Base-by-base conservation (phyloP, 345 rosid genomes). In the Lepidium sativum region DNA sequence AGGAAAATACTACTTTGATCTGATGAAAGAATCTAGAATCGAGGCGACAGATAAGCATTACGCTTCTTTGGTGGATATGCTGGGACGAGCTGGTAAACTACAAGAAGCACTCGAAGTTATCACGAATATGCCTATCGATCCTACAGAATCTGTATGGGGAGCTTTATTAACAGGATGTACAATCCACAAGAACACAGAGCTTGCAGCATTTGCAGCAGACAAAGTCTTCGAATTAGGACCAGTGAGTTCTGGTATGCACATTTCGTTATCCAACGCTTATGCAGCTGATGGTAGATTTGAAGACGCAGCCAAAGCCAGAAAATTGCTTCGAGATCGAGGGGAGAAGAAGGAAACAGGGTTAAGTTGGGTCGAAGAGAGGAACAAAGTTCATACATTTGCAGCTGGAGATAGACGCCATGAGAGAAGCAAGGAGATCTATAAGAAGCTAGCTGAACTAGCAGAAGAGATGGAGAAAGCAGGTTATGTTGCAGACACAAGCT, bases 291-390 rank as follows among this genome's bases (percentile, higher is more conserved):
- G 94, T 45, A 84, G 98, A 70, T 89, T 71, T 17, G 91, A 85
- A 60, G 97, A 85, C 56, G 84, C 96, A 34, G 98, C 97, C 50
- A 87, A 62, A 75, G 91, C 86, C 27, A 74, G 98, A 64, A 89
- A 85, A 76, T 53, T 80, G 82, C 86, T 92, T 29, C 77, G 97
- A 55, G 96, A 89, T 77, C 40, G 54, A 61, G 97, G 98, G 27
- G 76, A 85, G 29, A 92, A 81, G 82, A 92, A 92, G 79, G 97
- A 87, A 69, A 87, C 95, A 13, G 97, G 88, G 14, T 75, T 89
- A 70, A 89, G 98, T 52, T 92, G 98, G 97, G 89, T 92, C 34
- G 96, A 92, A 77, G 94, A 85, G 47, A 94, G 87, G 57, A 92
- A 82, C 64, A 87, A 60, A 68, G 83, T 92, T 73, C 97, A 92